Conservation (phyloP, 164 flowering plant genomes). For the Pachysandra terminalis region DNA sequence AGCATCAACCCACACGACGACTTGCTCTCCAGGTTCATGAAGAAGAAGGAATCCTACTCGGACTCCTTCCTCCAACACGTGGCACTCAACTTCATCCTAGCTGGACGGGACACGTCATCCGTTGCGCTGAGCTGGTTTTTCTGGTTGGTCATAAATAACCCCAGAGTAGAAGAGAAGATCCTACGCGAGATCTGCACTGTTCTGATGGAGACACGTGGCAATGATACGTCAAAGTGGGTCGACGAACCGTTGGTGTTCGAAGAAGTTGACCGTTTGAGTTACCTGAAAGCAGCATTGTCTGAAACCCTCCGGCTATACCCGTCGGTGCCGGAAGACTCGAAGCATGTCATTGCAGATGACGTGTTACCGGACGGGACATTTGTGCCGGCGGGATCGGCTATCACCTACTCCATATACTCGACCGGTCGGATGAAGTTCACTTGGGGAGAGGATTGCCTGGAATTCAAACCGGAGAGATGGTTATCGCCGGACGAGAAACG, state of each 20-base stretch:
- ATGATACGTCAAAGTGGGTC: constrained; percentile 39
- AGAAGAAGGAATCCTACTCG: constrained; percentile 35
- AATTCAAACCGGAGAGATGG: constrained; percentile 67
- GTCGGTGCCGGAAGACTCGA: constrained; percentile 69
- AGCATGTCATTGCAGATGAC: constrained; percentile 53
- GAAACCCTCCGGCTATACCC: constrained; percentile 67
- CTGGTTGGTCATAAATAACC: constrained; percentile 25
- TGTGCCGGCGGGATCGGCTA: constrained; percentile 59
- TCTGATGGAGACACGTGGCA: constrained; percentile 50
- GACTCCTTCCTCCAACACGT: constrained; percentile 38
- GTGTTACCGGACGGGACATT: constrained; percentile 55
- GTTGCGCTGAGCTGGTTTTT: constrained; percentile 45
- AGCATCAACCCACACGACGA: constrained; percentile 47
- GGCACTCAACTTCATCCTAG: constrained; percentile 48
- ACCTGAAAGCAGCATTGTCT: constrained; percentile 58
- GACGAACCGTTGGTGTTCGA: constrained; percentile 56
- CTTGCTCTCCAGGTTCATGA: constrained; percentile 45
- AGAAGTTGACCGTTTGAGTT: constrained; percentile 55
- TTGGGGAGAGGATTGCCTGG: constrained; percentile 63
- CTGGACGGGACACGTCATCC: constrained; percentile 50
- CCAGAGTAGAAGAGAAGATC: constrained; percentile 34
- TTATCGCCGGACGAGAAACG: constrained; percentile 33
- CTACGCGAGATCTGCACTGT: constrained; percentile 48
- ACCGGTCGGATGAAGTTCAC: constrained; percentile 48
- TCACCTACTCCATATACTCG: constrained; percentile 67